These are phyloP conservation scores for Puccinia novopanici DNA, from an alignment of 1,284 basidiomycete species.

Conservation along the genomic window DNA sequence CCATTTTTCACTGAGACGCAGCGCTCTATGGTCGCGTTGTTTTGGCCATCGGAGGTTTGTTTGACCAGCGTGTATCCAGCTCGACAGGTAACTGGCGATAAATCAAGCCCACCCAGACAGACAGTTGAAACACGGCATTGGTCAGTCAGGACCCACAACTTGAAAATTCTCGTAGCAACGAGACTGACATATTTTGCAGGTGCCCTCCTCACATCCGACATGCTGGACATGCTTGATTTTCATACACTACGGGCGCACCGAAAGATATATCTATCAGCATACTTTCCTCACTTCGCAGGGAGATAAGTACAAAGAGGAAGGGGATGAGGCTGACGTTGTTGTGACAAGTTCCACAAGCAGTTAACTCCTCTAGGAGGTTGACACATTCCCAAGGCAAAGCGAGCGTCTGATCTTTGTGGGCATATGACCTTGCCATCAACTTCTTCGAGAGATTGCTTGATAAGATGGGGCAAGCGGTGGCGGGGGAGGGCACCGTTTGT, in stretches of 20 bases:
- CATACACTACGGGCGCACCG: slow-evolving; percentile 1
- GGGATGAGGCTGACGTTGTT: slow-evolving; percentile 12
- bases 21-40: not conserved
- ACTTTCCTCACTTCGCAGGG: not conserved
- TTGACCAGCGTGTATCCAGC: slow-evolving; percentile 19
- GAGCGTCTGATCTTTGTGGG: slow-evolving; percentile 8
- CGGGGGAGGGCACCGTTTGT: not conserved
- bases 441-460: slow-evolving; percentile 5
- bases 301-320: not conserved
- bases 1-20: not conserved
- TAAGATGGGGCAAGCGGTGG: slow-evolving; percentile 10
- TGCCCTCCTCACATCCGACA: slow-evolving; percentile 23
- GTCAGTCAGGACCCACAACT: not conserved
- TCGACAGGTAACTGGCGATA: slow-evolving; percentile 1
- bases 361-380: slow-evolving; percentile 30
- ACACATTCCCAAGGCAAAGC: slow-evolving; percentile 33
- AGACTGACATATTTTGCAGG: slow-evolving; percentile 26
- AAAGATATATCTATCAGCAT: not conserved
- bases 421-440: not conserved
- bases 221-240: slow-evolving; percentile 24
- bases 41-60: not conserved
- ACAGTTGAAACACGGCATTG: not conserved
- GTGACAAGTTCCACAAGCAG: slow-evolving; percentile 13
- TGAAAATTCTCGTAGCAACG: not conserved
- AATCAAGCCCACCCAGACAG: not conserved